Evolutionary conservation across 495 filamentous ascomycete species (phyloP).

Genomic region (Tricharina praecox): DNA sequence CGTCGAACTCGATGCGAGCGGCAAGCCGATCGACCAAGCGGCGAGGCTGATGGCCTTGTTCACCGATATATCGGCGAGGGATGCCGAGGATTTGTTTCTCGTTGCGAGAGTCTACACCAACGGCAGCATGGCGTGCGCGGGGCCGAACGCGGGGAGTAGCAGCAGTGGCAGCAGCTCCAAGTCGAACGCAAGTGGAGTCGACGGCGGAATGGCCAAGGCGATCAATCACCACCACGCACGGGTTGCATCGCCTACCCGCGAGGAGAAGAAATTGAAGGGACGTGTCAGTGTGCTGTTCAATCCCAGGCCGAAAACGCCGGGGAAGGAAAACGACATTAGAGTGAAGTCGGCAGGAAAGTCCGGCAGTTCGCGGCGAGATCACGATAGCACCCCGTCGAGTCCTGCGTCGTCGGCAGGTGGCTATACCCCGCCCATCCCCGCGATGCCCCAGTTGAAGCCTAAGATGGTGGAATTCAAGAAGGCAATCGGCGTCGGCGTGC

Average conservation of each 20-base stretch:
- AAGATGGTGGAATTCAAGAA: constrained; percentile 17
- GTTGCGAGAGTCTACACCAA: constrained; percentile 61
- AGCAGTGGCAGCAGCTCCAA: too few species aligned
- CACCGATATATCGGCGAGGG: constrained; percentile 59
- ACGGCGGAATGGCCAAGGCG: background rate
- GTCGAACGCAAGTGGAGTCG: background rate
- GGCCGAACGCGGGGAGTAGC: background rate
- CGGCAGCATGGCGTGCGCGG: constrained; percentile 7
- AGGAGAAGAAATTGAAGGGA: constrained; percentile 21
- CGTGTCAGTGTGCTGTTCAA: constrained; percentile 26
- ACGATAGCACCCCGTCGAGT: constrained; percentile 11
- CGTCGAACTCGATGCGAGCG: constrained; percentile 58
- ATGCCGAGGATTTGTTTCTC: constrained; percentile 74
- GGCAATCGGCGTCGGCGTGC: constrained; percentile 55
- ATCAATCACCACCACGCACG: background rate
- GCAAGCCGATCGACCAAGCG: constrained; percentile 41
- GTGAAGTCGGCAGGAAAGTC: constrained; percentile 5
- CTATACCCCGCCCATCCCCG: constrained; percentile 9
- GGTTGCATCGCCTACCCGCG: constrained; percentile 12
- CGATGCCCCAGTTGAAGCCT: constrained; percentile 8
- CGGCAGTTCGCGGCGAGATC: constrained; percentile 15
- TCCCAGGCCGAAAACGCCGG: constrained; percentile 20
- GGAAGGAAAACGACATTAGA: constrained; percentile 12
- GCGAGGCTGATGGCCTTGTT: constrained; percentile 70
- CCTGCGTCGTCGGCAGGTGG: constrained; percentile 7